Conservation (phyloP, 2,329 filamentous ascomycete species). For the Monascus ruber region DNA sequence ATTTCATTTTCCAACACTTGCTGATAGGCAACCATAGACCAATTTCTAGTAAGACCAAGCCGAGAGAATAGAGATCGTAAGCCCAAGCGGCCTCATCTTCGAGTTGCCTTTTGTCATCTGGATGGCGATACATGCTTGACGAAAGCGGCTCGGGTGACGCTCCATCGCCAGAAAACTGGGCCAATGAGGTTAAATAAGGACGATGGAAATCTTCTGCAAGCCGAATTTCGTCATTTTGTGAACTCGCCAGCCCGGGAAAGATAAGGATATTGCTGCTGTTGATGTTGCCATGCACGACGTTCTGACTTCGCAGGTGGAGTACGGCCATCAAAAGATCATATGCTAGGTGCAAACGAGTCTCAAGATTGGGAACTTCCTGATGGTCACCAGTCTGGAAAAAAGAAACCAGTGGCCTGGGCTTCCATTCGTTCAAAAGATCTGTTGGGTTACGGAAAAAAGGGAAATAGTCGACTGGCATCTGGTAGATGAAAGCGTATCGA, state of each 20-base stretch:
- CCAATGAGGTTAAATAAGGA: constrained; percentile 49
- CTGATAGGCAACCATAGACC: constrained; percentile 53
- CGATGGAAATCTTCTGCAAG: constrained; percentile 38
- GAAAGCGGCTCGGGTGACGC: constrained; percentile 33
- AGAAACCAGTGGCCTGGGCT: constrained; percentile 31
- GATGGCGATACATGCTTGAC: constrained; percentile 51
- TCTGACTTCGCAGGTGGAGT: constrained; percentile 45
- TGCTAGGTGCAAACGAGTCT: constrained; percentile 51
- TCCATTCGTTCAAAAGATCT: constrained; percentile 24
- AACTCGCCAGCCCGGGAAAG: constrained; percentile 32
- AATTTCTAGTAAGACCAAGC: constrained; percentile 51
- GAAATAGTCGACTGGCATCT: constrained; percentile 42
- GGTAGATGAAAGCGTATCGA: constrained; percentile 50
- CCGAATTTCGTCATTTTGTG: constrained; percentile 22
- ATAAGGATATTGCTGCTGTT: constrained; percentile 55
- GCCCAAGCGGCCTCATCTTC: constrained; percentile 30
- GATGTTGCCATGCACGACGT: constrained; percentile 50
- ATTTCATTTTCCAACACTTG: constrained; percentile 54
- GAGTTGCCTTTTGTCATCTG: constrained; percentile 33
- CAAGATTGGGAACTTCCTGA: constrained; percentile 42
- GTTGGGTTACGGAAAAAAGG: constrained; percentile 30
- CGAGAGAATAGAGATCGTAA: constrained; percentile 51
- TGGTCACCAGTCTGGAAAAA: constrained; percentile 32
- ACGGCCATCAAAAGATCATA: constrained; percentile 48
- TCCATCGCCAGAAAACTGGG: constrained; percentile 46